Evolutionary conservation across 768 basidiomycete genomes (phyloP).

Genomic region (Podaxis sp.): DNA sequence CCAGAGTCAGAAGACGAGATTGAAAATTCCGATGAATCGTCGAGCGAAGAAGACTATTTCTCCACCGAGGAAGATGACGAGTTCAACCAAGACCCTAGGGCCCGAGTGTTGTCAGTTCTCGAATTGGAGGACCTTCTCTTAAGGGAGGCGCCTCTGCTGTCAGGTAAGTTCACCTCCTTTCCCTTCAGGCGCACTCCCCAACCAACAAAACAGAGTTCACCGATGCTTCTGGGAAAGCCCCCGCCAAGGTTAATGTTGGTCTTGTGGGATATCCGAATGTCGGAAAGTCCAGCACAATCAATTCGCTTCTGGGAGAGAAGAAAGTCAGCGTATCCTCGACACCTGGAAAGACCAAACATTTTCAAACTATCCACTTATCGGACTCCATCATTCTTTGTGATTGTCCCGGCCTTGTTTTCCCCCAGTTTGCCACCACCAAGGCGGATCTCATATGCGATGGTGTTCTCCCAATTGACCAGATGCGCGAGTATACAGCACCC

Average conservation of each 20-base stretch:
- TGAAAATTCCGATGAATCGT: constrained; percentile 25
- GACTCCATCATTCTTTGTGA: constrained; percentile 86
- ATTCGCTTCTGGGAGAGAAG: constrained; percentile 92
- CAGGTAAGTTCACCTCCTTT: constrained; percentile 37
- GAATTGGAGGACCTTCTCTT: constrained; percentile 86
- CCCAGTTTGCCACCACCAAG: constrained; percentile 95
- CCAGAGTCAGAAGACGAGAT: constrained; percentile 18
- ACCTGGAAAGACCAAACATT: constrained; percentile 98
- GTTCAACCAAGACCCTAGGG: constrained; percentile 57
- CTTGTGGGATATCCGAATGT: constrained; percentile 99
- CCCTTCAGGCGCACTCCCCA: background rate
- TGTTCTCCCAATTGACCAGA: constrained; percentile 95
- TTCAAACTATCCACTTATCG: constrained; percentile 96
- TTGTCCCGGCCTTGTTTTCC: constrained; percentile 97
- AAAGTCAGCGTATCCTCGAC: constrained; percentile 98
- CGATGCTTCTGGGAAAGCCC: constrained; percentile 49
- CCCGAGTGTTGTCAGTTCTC: constrained; percentile 75
- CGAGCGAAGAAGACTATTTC: constrained; percentile 39
- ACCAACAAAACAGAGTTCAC: constrained; percentile 45
- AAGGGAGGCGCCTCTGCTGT: constrained; percentile 63
- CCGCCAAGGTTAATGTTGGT: constrained; percentile 71
- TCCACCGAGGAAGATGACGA: constrained; percentile 50
- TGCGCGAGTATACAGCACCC: constrained; percentile 90
- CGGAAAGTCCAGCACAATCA: constrained; percentile 97
- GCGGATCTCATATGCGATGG: constrained; percentile 96